Evolutionary conservation across 164 flowering plant genomes (phyloP).

Genomic region (Magnolia changhungtana): DNA sequence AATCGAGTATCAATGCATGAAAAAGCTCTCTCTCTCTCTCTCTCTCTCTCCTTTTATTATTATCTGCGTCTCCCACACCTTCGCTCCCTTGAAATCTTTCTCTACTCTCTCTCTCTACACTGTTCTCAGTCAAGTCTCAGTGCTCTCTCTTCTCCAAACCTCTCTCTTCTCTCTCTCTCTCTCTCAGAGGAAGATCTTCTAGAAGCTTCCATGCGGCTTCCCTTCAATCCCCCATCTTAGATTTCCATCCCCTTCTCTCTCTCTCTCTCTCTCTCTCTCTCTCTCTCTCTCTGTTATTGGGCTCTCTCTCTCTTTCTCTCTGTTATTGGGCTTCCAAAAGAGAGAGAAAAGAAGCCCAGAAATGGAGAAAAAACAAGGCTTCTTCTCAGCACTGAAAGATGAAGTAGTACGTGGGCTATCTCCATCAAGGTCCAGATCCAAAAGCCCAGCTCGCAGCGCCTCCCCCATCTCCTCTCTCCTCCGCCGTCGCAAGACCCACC

Average conservation of each 20-base stretch:
- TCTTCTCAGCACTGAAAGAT: constrained; percentile 75
- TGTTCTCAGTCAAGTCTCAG: no score
- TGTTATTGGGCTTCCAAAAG: background rate
- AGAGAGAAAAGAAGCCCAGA: background rate
- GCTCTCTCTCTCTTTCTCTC: background rate
- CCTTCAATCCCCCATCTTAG: background rate
- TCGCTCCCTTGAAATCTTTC: no score
- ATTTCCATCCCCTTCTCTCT: background rate
- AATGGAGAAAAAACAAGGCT: constrained; percentile 88
- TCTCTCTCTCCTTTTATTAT: no score
- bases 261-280: background rate
- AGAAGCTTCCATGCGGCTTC: background rate
- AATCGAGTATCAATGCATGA: no score
- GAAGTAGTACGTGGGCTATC: constrained; percentile 83
- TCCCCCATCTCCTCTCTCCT: constrained; percentile 57
- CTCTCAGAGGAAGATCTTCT: background rate
- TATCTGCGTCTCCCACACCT: no score
- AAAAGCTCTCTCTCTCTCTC: no score
- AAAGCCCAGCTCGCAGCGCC: constrained; percentile 50
- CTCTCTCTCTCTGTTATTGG: background rate
- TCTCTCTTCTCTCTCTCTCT: background rate
- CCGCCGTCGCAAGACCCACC: constrained; percentile 41
- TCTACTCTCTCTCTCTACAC: no score
- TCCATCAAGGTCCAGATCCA: constrained; percentile 62
- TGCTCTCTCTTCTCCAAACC: background rate